phyloP scores from a whole-genome alignment of 2,329 filamentous ascomycete genomes.

The Metarhizium anisopliae region DNA sequence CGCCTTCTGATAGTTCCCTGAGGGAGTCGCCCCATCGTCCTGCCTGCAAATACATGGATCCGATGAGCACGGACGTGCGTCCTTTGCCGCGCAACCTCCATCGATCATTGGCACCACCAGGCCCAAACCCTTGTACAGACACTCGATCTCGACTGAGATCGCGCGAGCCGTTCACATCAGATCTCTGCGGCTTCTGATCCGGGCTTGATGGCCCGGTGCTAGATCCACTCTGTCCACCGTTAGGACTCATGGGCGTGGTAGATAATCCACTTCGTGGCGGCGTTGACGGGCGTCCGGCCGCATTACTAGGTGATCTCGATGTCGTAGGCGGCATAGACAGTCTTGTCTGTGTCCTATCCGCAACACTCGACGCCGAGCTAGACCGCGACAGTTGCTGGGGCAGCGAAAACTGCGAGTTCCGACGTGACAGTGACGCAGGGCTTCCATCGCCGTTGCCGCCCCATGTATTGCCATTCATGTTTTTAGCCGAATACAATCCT shows the following conservation, averaged over 20 bases:
- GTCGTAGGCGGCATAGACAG: slow-evolving; percentile 76
- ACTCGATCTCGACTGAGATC: slow-evolving; percentile 46
- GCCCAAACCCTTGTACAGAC: slow-evolving; percentile 62
- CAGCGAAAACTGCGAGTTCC: slow-evolving; percentile 47
- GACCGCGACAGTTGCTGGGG: slow-evolving; percentile 37
- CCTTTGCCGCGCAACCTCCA: slow-evolving; percentile 75
- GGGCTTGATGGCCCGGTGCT: slow-evolving; percentile 29
- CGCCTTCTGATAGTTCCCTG: slow-evolving; percentile 73
- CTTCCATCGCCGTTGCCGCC: slow-evolving; percentile 23
- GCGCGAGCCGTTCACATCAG: slow-evolving; percentile 35
- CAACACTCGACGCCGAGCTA: slow-evolving; percentile 39
- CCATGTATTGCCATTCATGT: slow-evolving; percentile 33
- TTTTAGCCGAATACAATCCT: slow-evolving; percentile 36
- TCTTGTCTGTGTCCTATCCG: slow-evolving; percentile 54
- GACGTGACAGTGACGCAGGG: slow-evolving; percentile 30
- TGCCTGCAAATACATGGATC: slow-evolving; percentile 77
- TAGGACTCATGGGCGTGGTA: slow-evolving; percentile 39
- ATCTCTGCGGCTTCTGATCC: slow-evolving; percentile 28
- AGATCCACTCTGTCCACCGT: slow-evolving; percentile 31
- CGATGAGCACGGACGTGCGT: slow-evolving; percentile 69
- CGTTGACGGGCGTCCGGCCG: slow-evolving; percentile 41
- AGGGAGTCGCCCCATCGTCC: slow-evolving; percentile 87
- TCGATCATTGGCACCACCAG: slow-evolving; percentile 63
- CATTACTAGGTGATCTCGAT: slow-evolving; percentile 28
- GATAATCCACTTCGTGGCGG: slow-evolving; percentile 40